A percentile compares a stretch with the other conserved stretches of the same genome.
Conservation (phyloP, 2,329 filamentous ascomycete species). For the Penicillium concentricum region DNA sequence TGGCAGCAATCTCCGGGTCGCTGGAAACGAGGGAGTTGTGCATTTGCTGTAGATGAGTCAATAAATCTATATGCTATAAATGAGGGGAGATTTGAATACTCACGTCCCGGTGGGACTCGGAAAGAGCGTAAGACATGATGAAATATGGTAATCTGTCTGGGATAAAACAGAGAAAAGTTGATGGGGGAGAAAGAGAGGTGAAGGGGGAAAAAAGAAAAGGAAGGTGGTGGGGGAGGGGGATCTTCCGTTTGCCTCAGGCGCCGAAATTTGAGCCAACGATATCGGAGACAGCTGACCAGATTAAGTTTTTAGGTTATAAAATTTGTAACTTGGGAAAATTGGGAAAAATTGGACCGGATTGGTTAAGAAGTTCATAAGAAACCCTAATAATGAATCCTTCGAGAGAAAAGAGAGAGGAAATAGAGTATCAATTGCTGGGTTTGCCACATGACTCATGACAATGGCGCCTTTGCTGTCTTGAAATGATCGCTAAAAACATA, state of each 20-base stretch:
- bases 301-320: constrained; percentile 3
- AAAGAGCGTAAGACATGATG: constrained; percentile 60
- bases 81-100: constrained; percentile 31
- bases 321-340: not conserved
- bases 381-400: no score
- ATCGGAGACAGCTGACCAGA: constrained; percentile 8
- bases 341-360: not conserved
- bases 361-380: not conserved
- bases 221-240: constrained; percentile 24
- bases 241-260: constrained; percentile 22
- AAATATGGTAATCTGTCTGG: constrained; percentile 14
- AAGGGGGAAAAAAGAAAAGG: constrained; percentile 17
- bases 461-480: not conserved
- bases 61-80: constrained; percentile 16
- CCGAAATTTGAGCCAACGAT: constrained; percentile 4
- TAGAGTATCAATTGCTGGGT: not conserved
- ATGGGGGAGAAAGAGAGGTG: constrained; percentile 4
- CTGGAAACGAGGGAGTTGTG: constrained; percentile 89
- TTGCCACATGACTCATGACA: not conserved
- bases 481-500: not conserved
- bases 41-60: constrained; percentile 69
- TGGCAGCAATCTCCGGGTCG: constrained; percentile 90
- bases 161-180: constrained; percentile 6
- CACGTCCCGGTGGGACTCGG: constrained; percentile 65
- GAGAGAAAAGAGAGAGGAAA: not conserved